Percentiles rank a stretch among this genome's conserved stretches.
Conservation (phyloP, 495 filamentous ascomycete genomes). For the Parathielavia hyrcaniae region DNA sequence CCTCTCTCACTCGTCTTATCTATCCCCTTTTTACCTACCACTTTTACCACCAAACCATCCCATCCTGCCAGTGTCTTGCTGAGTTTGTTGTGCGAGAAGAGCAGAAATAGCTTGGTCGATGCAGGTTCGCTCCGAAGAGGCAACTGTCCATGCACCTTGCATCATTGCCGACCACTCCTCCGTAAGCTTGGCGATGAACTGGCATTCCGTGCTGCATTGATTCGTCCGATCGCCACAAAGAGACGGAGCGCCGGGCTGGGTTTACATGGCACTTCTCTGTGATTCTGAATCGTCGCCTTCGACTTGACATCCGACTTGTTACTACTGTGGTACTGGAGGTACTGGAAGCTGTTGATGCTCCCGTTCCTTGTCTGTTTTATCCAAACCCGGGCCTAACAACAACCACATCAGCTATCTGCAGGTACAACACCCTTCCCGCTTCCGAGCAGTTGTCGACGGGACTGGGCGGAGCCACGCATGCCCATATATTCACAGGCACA, state of each 20-base stretch:
- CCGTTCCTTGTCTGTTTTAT: no score
- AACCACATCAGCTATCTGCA: no score
- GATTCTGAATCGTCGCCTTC: no score
- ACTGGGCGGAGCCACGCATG: no score
- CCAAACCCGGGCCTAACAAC: no score
- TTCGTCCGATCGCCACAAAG: neutral
- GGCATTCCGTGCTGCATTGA: neutral
- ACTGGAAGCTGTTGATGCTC: no score
- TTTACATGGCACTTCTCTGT: neutral
- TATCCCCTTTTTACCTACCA: constrained; percentile 7
- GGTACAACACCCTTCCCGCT: no score
- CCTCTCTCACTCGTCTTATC: constrained; percentile 15
- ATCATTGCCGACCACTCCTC: no score
- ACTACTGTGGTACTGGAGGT: no score
- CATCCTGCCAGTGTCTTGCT: neutral
- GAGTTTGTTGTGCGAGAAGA: neutral
- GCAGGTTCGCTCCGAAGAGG: neutral
- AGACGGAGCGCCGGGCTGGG: neutral
- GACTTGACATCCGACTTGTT: no score
- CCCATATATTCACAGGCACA: no score
- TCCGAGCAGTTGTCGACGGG: no score
- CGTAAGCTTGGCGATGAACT: neutral
- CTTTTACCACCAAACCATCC: neutral
- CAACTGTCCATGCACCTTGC: neutral
- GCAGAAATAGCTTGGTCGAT: neutral